Evolutionary conservation across 345 rosid species (phyloP), one percentile per base, ranked within the genome.

Genomic region (Mangifera indica): DNA sequence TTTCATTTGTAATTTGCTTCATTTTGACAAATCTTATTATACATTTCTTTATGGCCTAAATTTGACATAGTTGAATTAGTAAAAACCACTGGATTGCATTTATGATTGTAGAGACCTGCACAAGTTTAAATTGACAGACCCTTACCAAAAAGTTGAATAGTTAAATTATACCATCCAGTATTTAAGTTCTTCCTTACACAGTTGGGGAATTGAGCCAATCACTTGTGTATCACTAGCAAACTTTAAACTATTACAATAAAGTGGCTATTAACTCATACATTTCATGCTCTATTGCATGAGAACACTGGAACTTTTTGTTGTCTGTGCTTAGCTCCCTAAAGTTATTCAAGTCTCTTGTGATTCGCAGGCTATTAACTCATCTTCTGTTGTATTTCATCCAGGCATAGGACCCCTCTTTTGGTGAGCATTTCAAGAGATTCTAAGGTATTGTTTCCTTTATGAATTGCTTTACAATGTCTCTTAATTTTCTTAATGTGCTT

Each of bases 391-490:
- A 52, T 11, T 70, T 53, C 46, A 20, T 78, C 37, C 84, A 90
- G 89, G 84, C 89, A 86, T 60, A 83, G 22, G 54, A 45, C 80
- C 58, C 84, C 88, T 69, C 87, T 86, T 74, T 76, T 90, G 85
- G 88, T 69, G 40, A 82, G 86, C 34, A 62, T 87, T 67, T 76
- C 96, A 26, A 83, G 46, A 22, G 92, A 86, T 74, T 90, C 89
- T 46, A 87, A 87, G 96, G 96, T 86, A 77, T 73, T 22, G 11
- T 24, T 15, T 54, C 42, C 18, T 13, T 67, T 37, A 13, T 55
- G 66, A 42, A 15, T 15, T 42, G 61, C 62, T 37, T 25, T 22
- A 57, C 57, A 7, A 10, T 53, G 5, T 37, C 42, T 37, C 42
- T 37, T 69, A 13, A 37, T 54, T 67, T 34, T 40, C 60, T 53